Base-by-base conservation (phyloP, 192 early-diverging fungal genomes). In the Gamsiella multidivaricata region DNA sequence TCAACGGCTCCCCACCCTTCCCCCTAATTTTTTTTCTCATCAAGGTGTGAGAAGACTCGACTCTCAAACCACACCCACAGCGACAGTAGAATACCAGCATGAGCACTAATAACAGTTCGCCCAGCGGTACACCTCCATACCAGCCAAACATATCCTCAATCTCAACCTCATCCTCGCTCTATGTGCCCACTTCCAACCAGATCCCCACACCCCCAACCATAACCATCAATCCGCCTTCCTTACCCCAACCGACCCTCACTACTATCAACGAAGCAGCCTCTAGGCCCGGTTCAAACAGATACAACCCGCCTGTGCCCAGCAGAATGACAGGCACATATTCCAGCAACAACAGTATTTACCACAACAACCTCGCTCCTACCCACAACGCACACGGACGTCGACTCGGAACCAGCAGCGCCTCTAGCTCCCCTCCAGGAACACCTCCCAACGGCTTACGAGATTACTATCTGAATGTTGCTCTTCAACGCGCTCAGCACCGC, bases 391-490 rank as follows among this genome's bases (percentile, higher is more conserved):
- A 31, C 32, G 29, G 49, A 29, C 36, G 41, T 20, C 53, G 70
- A 10, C 46, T 50, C 9, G 74, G 74, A 0, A 62, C 58, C 11
- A 56, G 45, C 39, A 78, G 74, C 39, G 74, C 74, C n/a, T 50
- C 60, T 3, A 78, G 39, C 49, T 78, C 74, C 0, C 74, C 74
- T 6, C 74, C 74, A 33, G 65, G 74, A 2, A 78, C 74, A 5
- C 74, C 74, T 5, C 74, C 74, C 9, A 78, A 78, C n/a, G 74
- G 74, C 25, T 31, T 78, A 36, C 65, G 74, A 11, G 59, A 68
- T 15, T 78, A 78, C 39, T 78, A 78, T 39, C 45, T 78, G 3
- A 78, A 66, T 36, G 61, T 54, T 25, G 74, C 74, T 29, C 33
- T 56, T 12, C 65, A 78, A 1, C 53, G 74, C 20, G 57, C 74